A percentile compares a stretch with the other conserved stretches of the same genome.
phyloP scores from a whole-genome alignment of 2,329 filamentous ascomycete genomes.

The Xylariaceae sp. region DNA sequence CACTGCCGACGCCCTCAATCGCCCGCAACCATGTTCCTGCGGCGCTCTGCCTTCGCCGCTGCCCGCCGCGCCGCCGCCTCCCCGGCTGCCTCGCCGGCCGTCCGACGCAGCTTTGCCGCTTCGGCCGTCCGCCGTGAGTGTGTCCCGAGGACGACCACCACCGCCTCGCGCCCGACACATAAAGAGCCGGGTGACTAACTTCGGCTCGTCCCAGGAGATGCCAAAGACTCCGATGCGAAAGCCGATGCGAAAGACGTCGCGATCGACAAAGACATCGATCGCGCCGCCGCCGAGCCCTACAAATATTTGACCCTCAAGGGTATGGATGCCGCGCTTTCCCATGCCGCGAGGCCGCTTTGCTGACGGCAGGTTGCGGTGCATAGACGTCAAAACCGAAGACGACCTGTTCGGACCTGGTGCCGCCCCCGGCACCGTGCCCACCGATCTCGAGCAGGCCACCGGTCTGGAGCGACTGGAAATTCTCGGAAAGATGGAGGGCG shows the following conservation, averaged over 20 bases:
- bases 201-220: conserved; percentile 28
- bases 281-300: conserved; percentile 15
- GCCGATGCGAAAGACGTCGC: too few relatives aligned
- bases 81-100: conserved; percentile 42
- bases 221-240: conserved; percentile 39
- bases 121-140: conserved; percentile 54
- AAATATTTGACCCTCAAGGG: background rate
- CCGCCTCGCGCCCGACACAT: too few relatives aligned
- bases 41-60: conserved; percentile 53
- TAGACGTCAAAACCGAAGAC: conserved; percentile 75
- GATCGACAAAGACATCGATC: conserved; percentile 39
- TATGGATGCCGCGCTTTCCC: background rate
- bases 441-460: conserved; percentile 90
- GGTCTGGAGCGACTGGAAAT: conserved; percentile 98
- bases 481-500: conserved; percentile 97
- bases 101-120: conserved; percentile 53
- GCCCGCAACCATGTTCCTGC: conserved; percentile 49
- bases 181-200: background rate
- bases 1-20: conserved; percentile 15
- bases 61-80: conserved; percentile 51
- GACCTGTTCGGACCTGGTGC: conserved; percentile 85
- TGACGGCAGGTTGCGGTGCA: conserved; percentile 17
- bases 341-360: conserved; percentile 5
- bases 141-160: too few relatives aligned
- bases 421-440: conserved; percentile 73